Evolutionary conservation across 495 filamentous ascomycete genomes (phyloP).

Genomic region (Penicillium macrosclerotiorum): DNA sequence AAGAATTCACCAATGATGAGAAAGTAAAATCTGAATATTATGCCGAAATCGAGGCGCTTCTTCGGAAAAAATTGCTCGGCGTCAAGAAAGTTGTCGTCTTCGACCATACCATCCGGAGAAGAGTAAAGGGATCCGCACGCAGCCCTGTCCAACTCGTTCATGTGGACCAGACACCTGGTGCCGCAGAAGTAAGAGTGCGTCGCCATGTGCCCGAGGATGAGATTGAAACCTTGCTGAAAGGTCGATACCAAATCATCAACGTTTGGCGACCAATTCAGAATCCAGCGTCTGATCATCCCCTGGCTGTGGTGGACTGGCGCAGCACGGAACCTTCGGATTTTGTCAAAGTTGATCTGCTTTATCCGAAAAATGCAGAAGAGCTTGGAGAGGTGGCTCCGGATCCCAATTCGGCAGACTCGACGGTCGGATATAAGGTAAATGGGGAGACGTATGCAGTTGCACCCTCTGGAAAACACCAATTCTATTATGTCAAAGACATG

Average conservation of each 20-base stretch:
- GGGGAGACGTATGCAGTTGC: conserved; percentile 11
- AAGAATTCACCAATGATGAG: conserved; percentile 41
- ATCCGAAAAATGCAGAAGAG: conserved; percentile 66
- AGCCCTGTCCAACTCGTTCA: conserved; percentile 69
- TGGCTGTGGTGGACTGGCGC: conserved; percentile 65
- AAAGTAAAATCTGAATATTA: conserved; percentile 70
- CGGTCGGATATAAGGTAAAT: conserved; percentile 55
- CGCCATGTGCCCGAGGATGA: conserved; percentile 57
- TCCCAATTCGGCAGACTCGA: conserved; percentile 62
- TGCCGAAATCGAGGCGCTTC: conserved; percentile 68
- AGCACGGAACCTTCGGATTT: conserved; percentile 62
- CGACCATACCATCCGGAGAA: conserved; percentile 85
- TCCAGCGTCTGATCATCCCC: conserved; percentile 64
- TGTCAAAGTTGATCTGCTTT: conserved; percentile 69
- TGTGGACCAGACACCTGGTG: conserved; percentile 73
- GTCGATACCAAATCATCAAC: conserved; percentile 79
- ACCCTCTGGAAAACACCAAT: conserved; percentile 11
- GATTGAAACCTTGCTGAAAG: conserved; percentile 56
- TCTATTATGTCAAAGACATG: conserved; percentile 12
- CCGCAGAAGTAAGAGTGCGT: conserved; percentile 60
- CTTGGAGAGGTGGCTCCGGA: conserved; percentile 66
- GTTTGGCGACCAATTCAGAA: conserved; percentile 81
- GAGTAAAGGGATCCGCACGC: conserved; percentile 48
- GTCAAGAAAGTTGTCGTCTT: conserved; percentile 68
- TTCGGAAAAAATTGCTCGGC: conserved; percentile 62